Evolutionary conservation across 768 basidiomycete species (phyloP), one percentile per base, ranked within the genome.

Genomic region (Serpula lacrymans): DNA sequence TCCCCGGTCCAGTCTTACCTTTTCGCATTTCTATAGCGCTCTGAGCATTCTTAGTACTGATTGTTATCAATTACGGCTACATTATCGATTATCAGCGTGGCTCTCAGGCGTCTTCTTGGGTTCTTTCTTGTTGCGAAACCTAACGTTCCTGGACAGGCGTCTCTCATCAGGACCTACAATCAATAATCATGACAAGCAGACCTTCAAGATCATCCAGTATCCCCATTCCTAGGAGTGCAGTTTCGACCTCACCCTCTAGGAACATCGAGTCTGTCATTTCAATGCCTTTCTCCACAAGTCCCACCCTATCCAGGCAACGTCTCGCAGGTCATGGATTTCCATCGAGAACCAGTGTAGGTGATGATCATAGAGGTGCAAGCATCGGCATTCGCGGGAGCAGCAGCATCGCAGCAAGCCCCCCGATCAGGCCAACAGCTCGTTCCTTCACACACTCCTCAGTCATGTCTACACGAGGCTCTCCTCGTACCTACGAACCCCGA

Each of bases 251-350:
- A 5, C 68, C 77, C 27, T 59, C 71, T 49, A 71, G 80, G 43
- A 78, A 78, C 46, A 76, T 87, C 41, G 84, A 85, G 55, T 73
- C 73, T 35, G 70, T 77, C 33, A 78, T 86, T 22, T 69, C 78
- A n/a, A 76, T 84, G 45, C 80, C 82, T 7, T 71, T 78, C 42
- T 54, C 60, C 37, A 52, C 67, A 4, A 57, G 47, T 35, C 53
- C 62, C 1, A 48, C 67, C 13, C 67, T 68, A 33, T 55, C 63
- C 29, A 67, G 73, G n/a, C 65, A 67, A 20, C 68, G 68, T 42
- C 59, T 67, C 20, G 42, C 63, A 13, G 65, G 58, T 42, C 60
- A 58, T 5, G 64, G 55, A 30, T 58, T 56, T 43, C 51, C 55
- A 5, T 51, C 54, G 13, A 55, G 59, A 16, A 52, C 43, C 43